phyloP scores from a whole-genome alignment of 2,329 filamentous ascomycete species.

The Diplodia intermedia region DNA sequence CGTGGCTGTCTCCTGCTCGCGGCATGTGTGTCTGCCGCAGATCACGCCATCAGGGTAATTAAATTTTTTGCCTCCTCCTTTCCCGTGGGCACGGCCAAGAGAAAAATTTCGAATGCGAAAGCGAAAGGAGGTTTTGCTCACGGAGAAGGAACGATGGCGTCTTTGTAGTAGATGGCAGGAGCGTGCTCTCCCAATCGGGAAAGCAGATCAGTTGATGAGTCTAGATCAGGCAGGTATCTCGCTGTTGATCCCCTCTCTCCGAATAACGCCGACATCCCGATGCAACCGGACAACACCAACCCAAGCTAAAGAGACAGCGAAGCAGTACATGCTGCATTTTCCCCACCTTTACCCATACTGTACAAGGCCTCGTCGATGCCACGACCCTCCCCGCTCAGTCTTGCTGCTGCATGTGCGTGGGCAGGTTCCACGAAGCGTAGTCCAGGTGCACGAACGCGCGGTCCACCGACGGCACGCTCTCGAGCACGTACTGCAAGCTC shows the following conservation, averaged over 20 bases:
- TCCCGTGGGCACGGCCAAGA: background rate
- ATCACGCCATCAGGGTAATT: conserved; percentile 24
- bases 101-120: background rate
- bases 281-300: background rate
- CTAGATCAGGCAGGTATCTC: conserved; percentile 16
- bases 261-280: conserved; percentile 7
- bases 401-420: conserved; percentile 59
- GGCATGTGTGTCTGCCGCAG: conserved; percentile 10
- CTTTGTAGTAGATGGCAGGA: background rate
- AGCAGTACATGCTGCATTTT: background rate
- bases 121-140: background rate
- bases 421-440: conserved; percentile 59
- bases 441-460: conserved; percentile 61
- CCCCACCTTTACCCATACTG: background rate
- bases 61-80: background rate
- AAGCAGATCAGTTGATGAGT: background rate
- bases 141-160: background rate
- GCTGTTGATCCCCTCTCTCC: background rate
- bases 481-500: conserved; percentile 81
- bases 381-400: conserved; percentile 34
- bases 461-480: conserved; percentile 79
- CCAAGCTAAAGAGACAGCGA: background rate
- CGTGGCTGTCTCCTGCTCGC: conserved; percentile 22
- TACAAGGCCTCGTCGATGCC: background rate
- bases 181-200: background rate